A percentile compares a stretch with the other conserved stretches of the same genome.
phyloP scores from a whole-genome alignment of 305 asterid genomes.

The Solanum chacoense region DNA sequence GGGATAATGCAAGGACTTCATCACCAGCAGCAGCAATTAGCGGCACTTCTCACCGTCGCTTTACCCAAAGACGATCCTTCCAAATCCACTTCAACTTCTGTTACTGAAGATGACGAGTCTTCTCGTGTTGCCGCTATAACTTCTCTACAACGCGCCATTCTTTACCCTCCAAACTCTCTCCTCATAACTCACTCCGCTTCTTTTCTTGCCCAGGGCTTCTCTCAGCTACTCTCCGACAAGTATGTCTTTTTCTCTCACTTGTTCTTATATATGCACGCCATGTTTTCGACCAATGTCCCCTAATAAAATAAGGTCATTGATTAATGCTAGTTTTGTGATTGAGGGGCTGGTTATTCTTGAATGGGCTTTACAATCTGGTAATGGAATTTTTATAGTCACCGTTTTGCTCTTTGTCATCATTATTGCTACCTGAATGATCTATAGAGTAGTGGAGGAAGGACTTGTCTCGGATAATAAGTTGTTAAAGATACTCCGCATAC shows the following conservation, averaged over 20 bases:
- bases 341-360: not conserved
- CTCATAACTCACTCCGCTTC: slow-evolving; percentile 88
- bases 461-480: not conserved
- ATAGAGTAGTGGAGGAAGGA: not conserved
- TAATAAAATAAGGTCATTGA: not conserved
- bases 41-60: slow-evolving; percentile 91
- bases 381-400: not conserved
- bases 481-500: not conserved
- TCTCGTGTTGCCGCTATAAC: slow-evolving; percentile 72
- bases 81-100: slow-evolving; percentile 22
- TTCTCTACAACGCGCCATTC: slow-evolving; percentile 79
- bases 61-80: slow-evolving; percentile 63
- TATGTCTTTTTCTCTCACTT: slow-evolving; percentile 17
- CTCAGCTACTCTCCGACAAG: slow-evolving; percentile 79
- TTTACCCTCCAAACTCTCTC: slow-evolving; percentile 77
- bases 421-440: not conserved
- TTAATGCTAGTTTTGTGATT: not conserved
- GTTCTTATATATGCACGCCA: not conserved
- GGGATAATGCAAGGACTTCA: slow-evolving; percentile 87
- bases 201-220: slow-evolving; percentile 77
- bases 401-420: not conserved
- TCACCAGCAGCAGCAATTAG: slow-evolving; percentile 94
- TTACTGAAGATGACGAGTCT: slow-evolving; percentile 63
- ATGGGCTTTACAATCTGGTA: not conserved
- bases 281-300: not conserved